These are phyloP conservation scores for Saccharomyces hybrid DNA, from an alignment of 1,139 yeast species.

Conservation along the genomic window DNA sequence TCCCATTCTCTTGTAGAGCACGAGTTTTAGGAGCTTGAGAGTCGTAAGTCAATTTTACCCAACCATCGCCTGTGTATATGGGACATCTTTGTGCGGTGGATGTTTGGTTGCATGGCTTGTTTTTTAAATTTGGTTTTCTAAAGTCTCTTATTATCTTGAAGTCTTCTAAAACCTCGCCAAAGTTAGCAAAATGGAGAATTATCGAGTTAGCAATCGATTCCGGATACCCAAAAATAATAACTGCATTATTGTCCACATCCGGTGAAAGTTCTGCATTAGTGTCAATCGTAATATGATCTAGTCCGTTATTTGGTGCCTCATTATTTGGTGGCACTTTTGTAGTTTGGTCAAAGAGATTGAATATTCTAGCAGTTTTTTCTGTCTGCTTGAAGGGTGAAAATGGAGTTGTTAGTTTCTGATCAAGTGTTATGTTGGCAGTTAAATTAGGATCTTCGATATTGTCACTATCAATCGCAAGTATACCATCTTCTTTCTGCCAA, in stretches of 20 bases:
- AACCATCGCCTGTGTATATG: slow-evolving; percentile 74
- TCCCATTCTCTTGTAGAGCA: slow-evolving; percentile 75
- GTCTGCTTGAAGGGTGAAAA: neutral
- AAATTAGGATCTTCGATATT: neutral
- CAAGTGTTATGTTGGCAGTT: neutral
- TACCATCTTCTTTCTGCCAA: slow-evolving; percentile 4
- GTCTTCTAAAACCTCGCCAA: slow-evolving; percentile 71
- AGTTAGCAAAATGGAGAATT: slow-evolving; percentile 64
- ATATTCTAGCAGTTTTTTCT: neutral
- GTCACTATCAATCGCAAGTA: neutral
- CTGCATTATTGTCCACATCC: slow-evolving; percentile 45
- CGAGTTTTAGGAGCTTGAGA: slow-evolving; percentile 66
- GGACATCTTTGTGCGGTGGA: slow-evolving; percentile 32
- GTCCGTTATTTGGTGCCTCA: neutral
- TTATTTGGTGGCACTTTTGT: neutral
- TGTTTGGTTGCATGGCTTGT: slow-evolving; percentile 3
- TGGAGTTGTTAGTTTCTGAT: neutral
- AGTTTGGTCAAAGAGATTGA: neutral
- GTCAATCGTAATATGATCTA: neutral
- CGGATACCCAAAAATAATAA: slow-evolving; percentile 81
- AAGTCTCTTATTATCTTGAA: slow-evolving; percentile 38
- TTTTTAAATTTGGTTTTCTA: slow-evolving; percentile 7
- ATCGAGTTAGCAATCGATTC: slow-evolving; percentile 59
- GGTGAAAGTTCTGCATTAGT: slow-evolving; percentile 6
- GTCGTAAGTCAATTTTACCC: slow-evolving; percentile 79